Evolutionary conservation across 2,329 filamentous ascomycete genomes (phyloP), one percentile per base, ranked within the genome.

Genomic region (Metarhizium sp.): DNA sequence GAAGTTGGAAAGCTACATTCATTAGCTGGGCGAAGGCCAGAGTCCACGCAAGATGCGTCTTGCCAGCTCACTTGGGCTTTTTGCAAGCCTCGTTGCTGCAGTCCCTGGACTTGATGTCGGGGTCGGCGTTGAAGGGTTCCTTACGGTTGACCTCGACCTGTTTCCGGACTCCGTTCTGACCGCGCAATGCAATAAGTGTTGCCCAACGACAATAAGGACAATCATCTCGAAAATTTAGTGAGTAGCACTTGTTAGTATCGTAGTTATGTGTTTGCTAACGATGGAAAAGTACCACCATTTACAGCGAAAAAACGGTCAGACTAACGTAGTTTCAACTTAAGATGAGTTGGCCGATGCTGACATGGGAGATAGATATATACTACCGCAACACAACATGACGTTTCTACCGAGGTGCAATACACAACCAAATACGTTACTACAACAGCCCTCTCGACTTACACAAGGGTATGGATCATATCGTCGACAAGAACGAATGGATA

Each of bases 361-460:
- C 43, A 13, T 46, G 25, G 29, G 14, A 40, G 7, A 5, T n/a
- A 62, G 60, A 29, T 59, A 47, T 49, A 51, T 10, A 50, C 57
- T 11, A 59, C 60, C 13, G 53, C 55, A 14, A 62, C 59, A 6
- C 49, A 58, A 30, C 59, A 57, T 30, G 58, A 63, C 16, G 43
- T 56, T 11, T 58, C 61, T 13, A 64, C 60, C n/a, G 54, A 59
- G 6, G 34, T 61, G 32, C 55, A 61, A 18, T 58, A 57, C 42
- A 60, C 57, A n/a, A 63, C 62, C 18, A 20, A 60, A 16, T 59
- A 54, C 45, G 51, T 57, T 25, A 63, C 62, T 6, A 58, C 45
- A 7, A 63, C 62, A 4, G 57, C 55, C 8, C 58, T 53, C 11
- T 47, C 50, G 18, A 59, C 59, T 16, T 58, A 56, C 25, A 25